These are phyloP conservation scores for Erigeron philadelphicus DNA, from an alignment of 140 eudicot species.

Conservation along the genomic window DNA sequence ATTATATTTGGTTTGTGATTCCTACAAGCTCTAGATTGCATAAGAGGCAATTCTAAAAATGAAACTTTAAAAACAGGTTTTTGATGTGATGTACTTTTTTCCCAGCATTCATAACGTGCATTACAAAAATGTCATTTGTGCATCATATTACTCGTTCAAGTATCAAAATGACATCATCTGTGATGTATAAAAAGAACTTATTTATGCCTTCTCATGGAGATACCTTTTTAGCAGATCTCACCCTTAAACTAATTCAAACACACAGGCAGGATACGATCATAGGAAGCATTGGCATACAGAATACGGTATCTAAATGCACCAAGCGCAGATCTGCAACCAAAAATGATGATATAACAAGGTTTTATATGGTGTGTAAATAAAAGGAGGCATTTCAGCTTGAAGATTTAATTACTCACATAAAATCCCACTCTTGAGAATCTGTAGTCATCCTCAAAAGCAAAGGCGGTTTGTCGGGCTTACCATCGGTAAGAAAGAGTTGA, in stretches of 20 bases:
- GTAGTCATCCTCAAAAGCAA: slow-evolving; percentile 86
- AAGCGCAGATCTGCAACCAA: slow-evolving; percentile 79
- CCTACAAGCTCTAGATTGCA: too few relatives aligned
- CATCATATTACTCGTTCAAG: too few relatives aligned
- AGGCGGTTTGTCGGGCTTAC: slow-evolving; percentile 66
- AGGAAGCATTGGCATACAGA: slow-evolving; percentile 83
- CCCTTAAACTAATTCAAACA: neutral
- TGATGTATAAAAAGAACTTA: too few relatives aligned
- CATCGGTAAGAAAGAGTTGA: slow-evolving; percentile 89
- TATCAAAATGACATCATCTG: too few relatives aligned
- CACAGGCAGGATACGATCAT: slow-evolving; percentile 84
- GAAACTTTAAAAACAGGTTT: too few relatives aligned
- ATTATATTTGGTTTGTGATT: too few relatives aligned
- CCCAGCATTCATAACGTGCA: too few relatives aligned
- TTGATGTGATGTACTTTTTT: too few relatives aligned
- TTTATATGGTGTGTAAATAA: neutral
- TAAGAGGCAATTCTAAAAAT: too few relatives aligned
- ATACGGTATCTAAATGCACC: slow-evolving; percentile 78
- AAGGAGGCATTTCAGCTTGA: neutral
- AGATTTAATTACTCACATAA: slow-evolving; percentile 54
- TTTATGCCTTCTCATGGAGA: too few relatives aligned
- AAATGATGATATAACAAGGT: slow-evolving; percentile 14
- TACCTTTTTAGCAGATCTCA: too few relatives aligned
- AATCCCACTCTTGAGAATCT: slow-evolving; percentile 71
- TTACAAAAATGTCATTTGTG: too few relatives aligned